Evolutionary conservation across 1,284 basidiomycete species (phyloP).

Genomic region (Sanghuangporus baumii): DNA sequence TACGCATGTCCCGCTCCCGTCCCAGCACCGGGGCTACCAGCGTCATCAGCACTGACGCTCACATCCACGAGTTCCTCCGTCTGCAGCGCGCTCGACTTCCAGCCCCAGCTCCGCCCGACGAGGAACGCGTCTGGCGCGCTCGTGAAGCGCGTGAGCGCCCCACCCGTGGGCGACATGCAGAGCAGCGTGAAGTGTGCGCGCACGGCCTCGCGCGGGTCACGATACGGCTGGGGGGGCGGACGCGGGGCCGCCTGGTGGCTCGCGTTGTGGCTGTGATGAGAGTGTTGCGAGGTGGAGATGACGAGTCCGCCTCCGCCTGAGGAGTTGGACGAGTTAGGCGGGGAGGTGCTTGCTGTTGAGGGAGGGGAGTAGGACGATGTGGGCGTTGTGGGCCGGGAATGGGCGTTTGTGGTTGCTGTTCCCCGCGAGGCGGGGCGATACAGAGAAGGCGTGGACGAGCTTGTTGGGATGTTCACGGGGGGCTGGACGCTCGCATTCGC

Average conservation of each 20-base stretch:
- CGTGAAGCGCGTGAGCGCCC: slow-evolving; percentile 77
- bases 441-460: slow-evolving; percentile 10
- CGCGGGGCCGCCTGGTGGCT: slow-evolving; percentile 29
- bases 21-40: slow-evolving; percentile 19
- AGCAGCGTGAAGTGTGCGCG: slow-evolving; percentile 80
- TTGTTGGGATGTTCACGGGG: slow-evolving; percentile 10
- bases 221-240: slow-evolving; percentile 59
- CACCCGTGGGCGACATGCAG: slow-evolving; percentile 78
- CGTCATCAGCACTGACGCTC: slow-evolving; percentile 10
- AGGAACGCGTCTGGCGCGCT: slow-evolving; percentile 85
- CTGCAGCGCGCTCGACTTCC: slow-evolving; percentile 66
- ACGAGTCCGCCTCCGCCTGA: slow-evolving; percentile 30
- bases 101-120: slow-evolving; percentile 76
- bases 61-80: slow-evolving; percentile 49
- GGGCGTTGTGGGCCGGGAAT: slow-evolving; percentile 20
- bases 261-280: not conserved
- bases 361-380: slow-evolving; percentile 20
- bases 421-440: slow-evolving; percentile 9
- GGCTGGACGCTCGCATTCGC: not conserved
- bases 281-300: slow-evolving; percentile 18
- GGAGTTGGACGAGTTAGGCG: not conserved
- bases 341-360: slow-evolving; percentile 16
- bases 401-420: not conserved
- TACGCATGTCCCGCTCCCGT: slow-evolving; percentile 11
- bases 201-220: slow-evolving; percentile 64